Percentiles rank a stretch among this genome's conserved stretches.
phyloP scores from a whole-genome alignment of 2,329 filamentous ascomycete species.

The Ophiosphaerella korrae region DNA sequence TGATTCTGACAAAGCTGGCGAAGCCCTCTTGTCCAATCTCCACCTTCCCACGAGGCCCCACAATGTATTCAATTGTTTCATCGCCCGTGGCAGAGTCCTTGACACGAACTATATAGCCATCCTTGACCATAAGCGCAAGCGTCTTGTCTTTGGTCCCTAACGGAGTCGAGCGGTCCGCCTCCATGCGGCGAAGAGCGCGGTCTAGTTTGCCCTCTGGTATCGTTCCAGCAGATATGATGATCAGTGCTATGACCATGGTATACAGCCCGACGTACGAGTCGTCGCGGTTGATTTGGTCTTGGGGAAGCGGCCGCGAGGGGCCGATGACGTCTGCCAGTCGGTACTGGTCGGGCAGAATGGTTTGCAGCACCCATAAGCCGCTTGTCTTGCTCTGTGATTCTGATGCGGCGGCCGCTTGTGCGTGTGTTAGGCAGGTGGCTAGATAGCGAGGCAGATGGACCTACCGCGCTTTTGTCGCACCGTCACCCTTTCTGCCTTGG shows the following conservation, averaged over 20 bases:
- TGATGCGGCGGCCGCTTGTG: slow-evolving; percentile 60
- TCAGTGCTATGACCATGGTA: slow-evolving; percentile 77
- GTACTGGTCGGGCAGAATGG: slow-evolving; percentile 71
- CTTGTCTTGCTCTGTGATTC: slow-evolving; percentile 58
- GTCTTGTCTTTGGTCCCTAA: slow-evolving; percentile 75
- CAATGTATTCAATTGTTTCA: slow-evolving; percentile 77
- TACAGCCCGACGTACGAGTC: slow-evolving; percentile 82
- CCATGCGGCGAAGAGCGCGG: slow-evolving; percentile 74
- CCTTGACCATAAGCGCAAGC: slow-evolving; percentile 74
- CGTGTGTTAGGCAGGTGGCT: slow-evolving; percentile 13
- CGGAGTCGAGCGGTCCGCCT: slow-evolving; percentile 75
- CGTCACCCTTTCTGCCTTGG: slow-evolving; percentile 78
- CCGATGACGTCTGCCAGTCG: slow-evolving; percentile 67
- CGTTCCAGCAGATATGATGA: slow-evolving; percentile 72
- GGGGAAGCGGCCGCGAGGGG: slow-evolving; percentile 69
- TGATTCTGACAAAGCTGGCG: slow-evolving; percentile 64
- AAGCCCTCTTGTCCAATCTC: slow-evolving; percentile 83
- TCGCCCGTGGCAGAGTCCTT: slow-evolving; percentile 74
- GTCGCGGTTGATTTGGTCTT: slow-evolving; percentile 62
- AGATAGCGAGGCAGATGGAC: slow-evolving; percentile 16
- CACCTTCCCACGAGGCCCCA: slow-evolving; percentile 83
- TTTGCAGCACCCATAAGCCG: slow-evolving; percentile 78
- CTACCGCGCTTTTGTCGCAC: slow-evolving; percentile 77
- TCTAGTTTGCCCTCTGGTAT: slow-evolving; percentile 80
- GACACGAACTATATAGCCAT: slow-evolving; percentile 80